Evolutionary conservation across 176 grass and related monocot species (phyloP), one percentile per base, ranked within the genome.

Genomic region (Bromus sterilis): DNA sequence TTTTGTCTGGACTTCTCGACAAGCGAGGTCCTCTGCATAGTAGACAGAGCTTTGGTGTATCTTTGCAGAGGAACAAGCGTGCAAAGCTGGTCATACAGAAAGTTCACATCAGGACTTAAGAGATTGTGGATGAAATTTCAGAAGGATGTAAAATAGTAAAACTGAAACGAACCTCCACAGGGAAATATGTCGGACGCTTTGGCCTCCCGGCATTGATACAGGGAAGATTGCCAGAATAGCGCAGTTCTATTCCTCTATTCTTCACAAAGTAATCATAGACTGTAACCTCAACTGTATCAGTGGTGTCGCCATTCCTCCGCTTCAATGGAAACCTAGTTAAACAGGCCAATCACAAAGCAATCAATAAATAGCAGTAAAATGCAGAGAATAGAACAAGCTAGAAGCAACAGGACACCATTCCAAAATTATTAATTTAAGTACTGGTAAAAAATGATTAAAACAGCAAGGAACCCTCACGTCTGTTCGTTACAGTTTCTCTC

Each of bases 1-100:
- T 94, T 97, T 42, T 97, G 92, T 80, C 90, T 92, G 2, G 90
- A 97, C 51, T 92, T 97, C 85, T 97, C 90, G 0, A 97, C 92
- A 66, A 97, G 92, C n/a, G 77, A 81, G 63, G 92, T 70, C 15
- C 95, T 87, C 76, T 92, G 92, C 23, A 86, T 76, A 2, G 85
- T 88, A 36, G 95, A 91, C 64, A 97, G 82, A 26, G 83, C 72
- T 71, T 94, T 97, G 13, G 92, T 97, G 74, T 97, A 97, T 72
- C 92, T 83, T 88, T 94, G 95, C 42, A 97, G 71, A 3, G 94
- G 85, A 36, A 97, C 60, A 49, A 94, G 77, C 0, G 31, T 77
- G 74, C 92, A 97, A 3, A 97, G 86, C 92, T 97, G 71, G 41
- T 24, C 86, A 40, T n/a, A 70, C 35, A 69, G 66, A 84, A 78